These are phyloP conservation scores for Fragilariopsis cylindrus DNA, from an alignment of 108 stramenopile genomes.

Conservation along the genomic window DNA sequence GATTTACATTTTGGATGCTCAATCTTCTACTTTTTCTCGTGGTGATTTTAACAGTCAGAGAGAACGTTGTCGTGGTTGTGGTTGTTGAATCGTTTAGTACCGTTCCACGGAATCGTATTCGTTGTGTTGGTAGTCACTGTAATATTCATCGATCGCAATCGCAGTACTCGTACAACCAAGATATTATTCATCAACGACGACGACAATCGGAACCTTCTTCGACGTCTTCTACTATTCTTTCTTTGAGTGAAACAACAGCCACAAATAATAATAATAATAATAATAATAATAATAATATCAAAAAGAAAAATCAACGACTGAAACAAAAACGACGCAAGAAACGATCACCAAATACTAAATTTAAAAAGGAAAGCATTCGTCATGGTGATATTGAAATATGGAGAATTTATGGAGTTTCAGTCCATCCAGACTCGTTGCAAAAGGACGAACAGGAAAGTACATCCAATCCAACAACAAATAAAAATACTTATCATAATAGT, in stretches of 20 bases:
- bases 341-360: background rate
- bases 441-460: background rate
- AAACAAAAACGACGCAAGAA: background rate
- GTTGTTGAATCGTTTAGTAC: conserved; percentile 2
- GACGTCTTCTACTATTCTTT: too few species aligned
- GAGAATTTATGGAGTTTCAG: conserved; percentile 71
- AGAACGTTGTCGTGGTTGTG: background rate
- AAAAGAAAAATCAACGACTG: background rate
- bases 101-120: conserved; percentile 1
- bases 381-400: conserved; percentile 44
- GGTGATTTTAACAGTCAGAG: background rate
- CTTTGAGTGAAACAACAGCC: too few species aligned
- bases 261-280: too few species aligned
- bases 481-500: background rate
- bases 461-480: background rate
- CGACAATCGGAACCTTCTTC: too few species aligned
- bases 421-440: conserved; percentile 63
- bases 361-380: background rate
- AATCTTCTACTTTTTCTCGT: background rate
- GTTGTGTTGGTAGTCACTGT: background rate
- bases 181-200: too few species aligned
- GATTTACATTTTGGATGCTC: background rate
- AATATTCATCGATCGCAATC: too few species aligned
- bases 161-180: too few species aligned
- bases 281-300: background rate